A percentile compares a stretch with the other conserved stretches of the same genome.
Conservation (phyloP, 345 rosid genomes). For the Eucalyptus decipiens region DNA sequence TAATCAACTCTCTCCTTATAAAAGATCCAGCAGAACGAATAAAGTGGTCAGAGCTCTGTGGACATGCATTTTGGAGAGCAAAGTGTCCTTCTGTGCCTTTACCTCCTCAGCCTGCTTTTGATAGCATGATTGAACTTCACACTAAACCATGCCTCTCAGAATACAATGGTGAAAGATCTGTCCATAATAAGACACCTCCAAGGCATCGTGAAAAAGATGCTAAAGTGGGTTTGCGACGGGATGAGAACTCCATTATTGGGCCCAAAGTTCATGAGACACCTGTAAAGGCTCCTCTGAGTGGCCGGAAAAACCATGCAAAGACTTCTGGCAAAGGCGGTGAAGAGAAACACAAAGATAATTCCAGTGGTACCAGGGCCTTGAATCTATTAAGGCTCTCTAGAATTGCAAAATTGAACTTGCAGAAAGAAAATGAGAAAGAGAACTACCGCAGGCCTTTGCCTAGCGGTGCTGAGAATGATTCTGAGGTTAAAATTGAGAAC, state of each 20-base stretch:
- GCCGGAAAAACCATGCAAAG: conserved; percentile 49
- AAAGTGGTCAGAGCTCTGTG: conserved; percentile 78
- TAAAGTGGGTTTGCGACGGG: conserved; percentile 45
- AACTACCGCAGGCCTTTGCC: conserved; percentile 85
- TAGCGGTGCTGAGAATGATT: conserved; percentile 54
- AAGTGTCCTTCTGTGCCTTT: conserved; percentile 39
- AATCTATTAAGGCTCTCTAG: conserved; percentile 90
- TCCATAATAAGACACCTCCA: conserved; percentile 64
- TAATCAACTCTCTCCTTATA: conserved; percentile 73
- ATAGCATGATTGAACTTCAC: conserved; percentile 50
- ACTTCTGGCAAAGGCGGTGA: conserved; percentile 39
- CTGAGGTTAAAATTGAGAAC: conserved; percentile 91
- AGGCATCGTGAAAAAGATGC: conserved; percentile 58
- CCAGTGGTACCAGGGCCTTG: conserved; percentile 49
- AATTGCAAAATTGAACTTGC: conserved; percentile 82
- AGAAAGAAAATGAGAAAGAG: conserved; percentile 96
- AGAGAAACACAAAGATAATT: conserved; percentile 57
- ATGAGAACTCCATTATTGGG: conserved; percentile 46
- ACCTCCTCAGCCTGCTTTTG: conserved; percentile 90
- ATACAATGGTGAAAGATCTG: conserved; percentile 52
- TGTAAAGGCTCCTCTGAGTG: conserved; percentile 38
- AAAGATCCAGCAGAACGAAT: conserved; percentile 95
- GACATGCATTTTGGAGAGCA: conserved; percentile 83
- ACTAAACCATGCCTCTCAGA: conserved; percentile 79
- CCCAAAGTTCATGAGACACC: conserved; percentile 59